These are phyloP conservation scores for Linum lewisii DNA, from an alignment of 345 rosid genomes.

Conservation along the genomic window DNA sequence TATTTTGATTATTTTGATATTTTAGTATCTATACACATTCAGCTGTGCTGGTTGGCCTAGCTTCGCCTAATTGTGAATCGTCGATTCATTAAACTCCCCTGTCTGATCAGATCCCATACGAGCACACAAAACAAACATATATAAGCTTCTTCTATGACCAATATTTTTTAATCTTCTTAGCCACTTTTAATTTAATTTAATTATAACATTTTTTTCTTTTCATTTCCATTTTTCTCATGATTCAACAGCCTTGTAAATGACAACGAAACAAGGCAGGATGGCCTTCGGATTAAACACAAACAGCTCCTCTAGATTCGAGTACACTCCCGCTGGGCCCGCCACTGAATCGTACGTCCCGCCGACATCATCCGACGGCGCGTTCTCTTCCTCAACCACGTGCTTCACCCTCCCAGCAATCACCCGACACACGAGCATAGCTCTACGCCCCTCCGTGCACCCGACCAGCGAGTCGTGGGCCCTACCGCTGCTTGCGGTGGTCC, in stretches of 20 bases:
- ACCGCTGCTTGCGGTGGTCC: conserved; percentile 94
- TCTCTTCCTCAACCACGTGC: conserved; percentile 34
- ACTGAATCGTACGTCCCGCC: conserved; percentile 65
- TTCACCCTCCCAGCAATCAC: conserved; percentile 88
- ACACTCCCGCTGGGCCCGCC: conserved; percentile 55
- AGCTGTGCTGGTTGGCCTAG: too few relatives aligned
- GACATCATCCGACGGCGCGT: conserved; percentile 9
- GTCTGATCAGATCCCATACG: too few relatives aligned
- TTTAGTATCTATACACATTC: too few relatives aligned
- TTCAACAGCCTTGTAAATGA: conserved; percentile 61
- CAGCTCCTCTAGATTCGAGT: conserved; percentile 78
- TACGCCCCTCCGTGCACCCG: conserved; percentile 44
- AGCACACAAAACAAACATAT: too few relatives aligned
- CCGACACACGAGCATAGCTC: conserved; percentile 94
- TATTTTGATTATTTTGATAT: too few relatives aligned
- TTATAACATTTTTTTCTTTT: too few relatives aligned
- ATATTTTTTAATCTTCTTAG: too few relatives aligned
- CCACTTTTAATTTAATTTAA: too few relatives aligned
- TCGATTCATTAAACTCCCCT: too few relatives aligned
- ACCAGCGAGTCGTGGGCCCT: conserved; percentile 72
- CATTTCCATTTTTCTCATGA: conserved; percentile 16
- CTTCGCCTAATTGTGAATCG: too few relatives aligned
- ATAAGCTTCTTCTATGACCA: too few relatives aligned
- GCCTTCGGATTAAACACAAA: conserved; percentile 76
- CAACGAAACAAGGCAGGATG: conserved; percentile 91